phyloP scores from a whole-genome alignment of 305 asterid genomes.

The Withania somnifera region DNA sequence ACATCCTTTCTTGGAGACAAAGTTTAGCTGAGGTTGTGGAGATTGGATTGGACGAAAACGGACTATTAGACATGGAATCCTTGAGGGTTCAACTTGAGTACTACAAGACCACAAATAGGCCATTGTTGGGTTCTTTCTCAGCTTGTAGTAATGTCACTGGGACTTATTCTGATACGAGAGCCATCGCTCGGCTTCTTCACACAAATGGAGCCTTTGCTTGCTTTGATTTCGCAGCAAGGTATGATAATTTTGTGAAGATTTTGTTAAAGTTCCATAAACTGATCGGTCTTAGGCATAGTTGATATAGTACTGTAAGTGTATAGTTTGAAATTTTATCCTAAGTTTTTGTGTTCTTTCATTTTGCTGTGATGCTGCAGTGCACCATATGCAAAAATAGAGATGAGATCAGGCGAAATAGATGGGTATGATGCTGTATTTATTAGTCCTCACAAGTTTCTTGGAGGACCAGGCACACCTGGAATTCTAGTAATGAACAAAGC shows the following conservation, averaged over 20 bases:
- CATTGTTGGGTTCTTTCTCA: constrained; percentile 58
- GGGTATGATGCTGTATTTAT: constrained; percentile 49
- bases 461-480: constrained; percentile 61
- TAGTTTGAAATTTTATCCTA: too few species aligned
- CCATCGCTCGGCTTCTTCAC: constrained; percentile 46
- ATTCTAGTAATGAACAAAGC: constrained; percentile 31
- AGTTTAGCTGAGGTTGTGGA: constrained; percentile 71
- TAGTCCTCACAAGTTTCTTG: constrained; percentile 49
- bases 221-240: constrained; percentile 72
- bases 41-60: constrained; percentile 41
- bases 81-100: constrained; percentile 21
- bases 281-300: too few species aligned
- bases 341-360: too few species aligned
- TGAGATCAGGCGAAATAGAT: constrained; percentile 34
- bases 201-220: constrained; percentile 49
- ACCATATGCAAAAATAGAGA: constrained; percentile 36
- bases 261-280: too few species aligned
- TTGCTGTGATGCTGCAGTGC: constrained; percentile 13
- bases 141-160: constrained; percentile 79
- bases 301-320: too few species aligned
- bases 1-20: constrained; percentile 59
- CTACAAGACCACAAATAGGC: constrained; percentile 22
- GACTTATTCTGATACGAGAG: constrained; percentile 30
- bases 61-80: constrained; percentile 39
- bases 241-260: too few species aligned